Evolutionary conservation across 805 yeast genomes (phyloP).

Genomic region (Cephaloascus fragrans): DNA sequence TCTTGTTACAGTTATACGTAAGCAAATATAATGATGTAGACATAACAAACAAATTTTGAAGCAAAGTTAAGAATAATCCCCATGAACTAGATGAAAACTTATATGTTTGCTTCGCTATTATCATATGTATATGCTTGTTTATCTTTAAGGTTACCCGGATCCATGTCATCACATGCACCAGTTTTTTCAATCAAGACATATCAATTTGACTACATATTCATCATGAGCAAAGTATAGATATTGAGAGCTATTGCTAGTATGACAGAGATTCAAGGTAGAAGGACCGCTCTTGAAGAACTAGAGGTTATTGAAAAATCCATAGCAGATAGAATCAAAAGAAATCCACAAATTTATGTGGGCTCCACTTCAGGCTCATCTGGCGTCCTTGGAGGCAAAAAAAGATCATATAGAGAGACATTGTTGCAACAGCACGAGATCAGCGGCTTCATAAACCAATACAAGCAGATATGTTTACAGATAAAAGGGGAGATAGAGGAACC

Average conservation of each 20-base stretch:
- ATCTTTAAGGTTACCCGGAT: no score
- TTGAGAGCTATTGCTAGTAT: no score
- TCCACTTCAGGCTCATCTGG: slow-evolving; percentile 5
- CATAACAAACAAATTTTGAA: no score
- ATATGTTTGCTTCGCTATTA: no score
- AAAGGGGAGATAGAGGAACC: slow-evolving; percentile 3
- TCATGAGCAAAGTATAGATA: no score
- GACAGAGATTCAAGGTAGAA: no score
- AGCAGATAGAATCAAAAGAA: slow-evolving; percentile 46
- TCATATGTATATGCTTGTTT: no score
- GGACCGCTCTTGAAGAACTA: slow-evolving; percentile 46
- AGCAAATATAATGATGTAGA: slow-evolving; percentile 17
- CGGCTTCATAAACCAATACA: slow-evolving; percentile 37
- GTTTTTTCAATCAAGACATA: no score
- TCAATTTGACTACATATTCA: no score
- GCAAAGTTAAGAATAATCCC: no score
- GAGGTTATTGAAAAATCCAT: slow-evolving; percentile 66
- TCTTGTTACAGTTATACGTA: slow-evolving; percentile 53
- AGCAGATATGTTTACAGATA: slow-evolving; percentile 8
- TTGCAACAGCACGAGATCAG: slow-evolving; percentile 63
- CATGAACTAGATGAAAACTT: no score
- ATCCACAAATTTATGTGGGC: slow-evolving; percentile 42
- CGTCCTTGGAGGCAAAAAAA: slow-evolving; percentile 15
- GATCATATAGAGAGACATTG: slow-evolving; percentile 40
- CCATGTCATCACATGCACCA: no score